Evolutionary conservation across 2,329 filamentous ascomycete genomes (phyloP).

Genomic region (Verticillium zaregamsianum): DNA sequence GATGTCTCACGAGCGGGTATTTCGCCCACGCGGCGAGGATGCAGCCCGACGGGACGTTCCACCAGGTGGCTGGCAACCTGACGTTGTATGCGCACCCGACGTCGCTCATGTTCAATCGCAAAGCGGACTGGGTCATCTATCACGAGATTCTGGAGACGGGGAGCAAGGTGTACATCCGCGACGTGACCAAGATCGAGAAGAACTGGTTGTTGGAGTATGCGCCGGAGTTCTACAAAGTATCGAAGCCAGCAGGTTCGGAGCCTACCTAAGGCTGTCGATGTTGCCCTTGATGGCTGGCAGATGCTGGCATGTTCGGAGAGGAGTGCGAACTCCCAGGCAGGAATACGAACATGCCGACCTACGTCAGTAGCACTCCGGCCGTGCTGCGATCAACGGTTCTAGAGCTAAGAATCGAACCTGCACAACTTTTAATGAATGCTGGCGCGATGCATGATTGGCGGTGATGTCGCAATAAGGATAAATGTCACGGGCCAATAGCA

Average conservation of each 20-base stretch:
- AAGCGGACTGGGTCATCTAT: conserved; percentile 95
- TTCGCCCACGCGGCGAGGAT: conserved; percentile 92
- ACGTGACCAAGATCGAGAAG: conserved; percentile 91
- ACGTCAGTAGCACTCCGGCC: not conserved
- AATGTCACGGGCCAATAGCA: not conserved
- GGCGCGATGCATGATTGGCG: not conserved
- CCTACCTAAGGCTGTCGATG: not conserved
- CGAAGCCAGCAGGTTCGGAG: conserved; percentile 6
- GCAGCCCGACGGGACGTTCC: conserved; percentile 88
- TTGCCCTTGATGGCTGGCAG: not conserved
- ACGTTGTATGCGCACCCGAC: conserved; percentile 84
- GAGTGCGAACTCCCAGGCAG: not conserved
- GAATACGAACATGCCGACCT: not conserved
- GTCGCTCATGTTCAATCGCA: conserved; percentile 92
- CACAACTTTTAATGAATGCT: not conserved
- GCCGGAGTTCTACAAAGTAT: conserved; percentile 72
- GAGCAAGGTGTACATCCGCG: conserved; percentile 83
- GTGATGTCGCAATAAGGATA: not conserved
- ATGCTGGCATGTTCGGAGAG: not conserved
- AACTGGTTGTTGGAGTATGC: conserved; percentile 89
- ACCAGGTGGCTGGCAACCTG: conserved; percentile 75
- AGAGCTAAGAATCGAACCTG: not conserved
- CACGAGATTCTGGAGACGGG: conserved; percentile 89
- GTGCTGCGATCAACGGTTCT: not conserved
- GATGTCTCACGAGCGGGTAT: conserved; percentile 84